Base-by-base conservation (phyloP, 1,139 yeast species). In the Scheffersomyces parashehatae region DNA sequence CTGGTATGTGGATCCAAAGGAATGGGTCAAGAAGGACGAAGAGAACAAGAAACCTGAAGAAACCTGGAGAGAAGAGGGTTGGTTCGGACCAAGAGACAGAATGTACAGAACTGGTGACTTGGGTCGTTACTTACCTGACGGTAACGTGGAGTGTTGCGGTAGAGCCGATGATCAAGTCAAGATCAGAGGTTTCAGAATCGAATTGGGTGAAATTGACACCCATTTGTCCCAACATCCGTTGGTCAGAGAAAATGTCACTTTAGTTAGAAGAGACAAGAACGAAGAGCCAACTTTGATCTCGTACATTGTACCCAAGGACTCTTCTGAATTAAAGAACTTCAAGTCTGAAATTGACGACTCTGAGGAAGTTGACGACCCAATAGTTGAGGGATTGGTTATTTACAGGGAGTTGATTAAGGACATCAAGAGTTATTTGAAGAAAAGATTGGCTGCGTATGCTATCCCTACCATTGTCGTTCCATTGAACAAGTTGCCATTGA, bases 101-200 rank as follows among this genome's bases (percentile, higher is more conserved):
- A 72, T 95, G 49, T 93, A 93, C 72, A 81, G 99, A 69, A 91
- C 98, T 34, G 99, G 99, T 55, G 99, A 95, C 67, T 75, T 93
- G 55, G 99, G 99, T 41, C 83, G 99, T 55, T 95, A 93, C 64
- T 73, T 91, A 46, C 97, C 99, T 5, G 97, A 90, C 59, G 99
- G 99, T 47, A 88, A 93, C 67, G 93, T 95, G 52, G 99, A 93
- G 72, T 93, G 98, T 66, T 86, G 96, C 64, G 99, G 99, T 46
- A 83, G 99, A 65, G 99, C 99, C 28, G 99, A 95, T 69, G 98
- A 93, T 64, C 99, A 95, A 68, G 97, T 95, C 49, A 95, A 95
- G 68, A 93, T 95, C 52, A 83, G 99, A 70, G 99, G 99, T 2
- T 95, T 95, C 79, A 83, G 99, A 71, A 95, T 95, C 53, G 99